phyloP scores from a whole-genome alignment of 1,284 basidiomycete genomes.

The Inonotus hispidus region DNA sequence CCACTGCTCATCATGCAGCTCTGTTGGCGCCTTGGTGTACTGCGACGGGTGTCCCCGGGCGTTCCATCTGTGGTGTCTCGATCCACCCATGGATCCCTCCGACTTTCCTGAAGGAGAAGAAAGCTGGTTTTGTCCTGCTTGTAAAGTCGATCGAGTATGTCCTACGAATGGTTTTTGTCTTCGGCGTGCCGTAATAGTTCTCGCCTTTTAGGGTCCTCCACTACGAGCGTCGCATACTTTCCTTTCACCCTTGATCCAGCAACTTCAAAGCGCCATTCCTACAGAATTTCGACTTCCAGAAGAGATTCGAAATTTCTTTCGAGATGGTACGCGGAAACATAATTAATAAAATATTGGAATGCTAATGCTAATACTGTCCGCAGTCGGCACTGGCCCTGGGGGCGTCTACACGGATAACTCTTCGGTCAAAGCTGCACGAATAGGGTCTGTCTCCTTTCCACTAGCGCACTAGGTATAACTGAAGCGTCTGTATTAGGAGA shows the following conservation, averaged over 20 bases:
- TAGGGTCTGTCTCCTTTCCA: conserved; percentile 56
- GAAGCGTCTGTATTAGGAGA: conserved; percentile 48
- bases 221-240: conserved; percentile 56
- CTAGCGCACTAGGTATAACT: conserved; percentile 18
- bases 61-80: conserved; percentile 95
- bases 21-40: conserved; percentile 78
- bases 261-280: conserved; percentile 60
- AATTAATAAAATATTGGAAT: conserved; percentile 12
- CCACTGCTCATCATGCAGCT: conserved; percentile 89
- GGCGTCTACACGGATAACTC: conserved; percentile 77
- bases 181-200: conserved; percentile 15
- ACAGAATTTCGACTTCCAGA: conserved; percentile 87
- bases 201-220: conserved; percentile 51
- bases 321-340: conserved; percentile 66
- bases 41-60: conserved; percentile 96
- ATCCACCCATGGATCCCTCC: conserved; percentile 87
- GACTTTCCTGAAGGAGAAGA: conserved; percentile 81
- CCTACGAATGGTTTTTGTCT: conserved; percentile 20
- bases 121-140: conserved; percentile 89
- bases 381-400: conserved; percentile 68
- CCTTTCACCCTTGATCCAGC: conserved; percentile 64
- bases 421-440: conserved; percentile 68
- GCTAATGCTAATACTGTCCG: background rate
- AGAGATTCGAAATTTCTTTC: conserved; percentile 83
- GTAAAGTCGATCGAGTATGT: conserved; percentile 61